Base-by-base conservation (phyloP, 116 monocot species). In the Iris pallida region DNA sequence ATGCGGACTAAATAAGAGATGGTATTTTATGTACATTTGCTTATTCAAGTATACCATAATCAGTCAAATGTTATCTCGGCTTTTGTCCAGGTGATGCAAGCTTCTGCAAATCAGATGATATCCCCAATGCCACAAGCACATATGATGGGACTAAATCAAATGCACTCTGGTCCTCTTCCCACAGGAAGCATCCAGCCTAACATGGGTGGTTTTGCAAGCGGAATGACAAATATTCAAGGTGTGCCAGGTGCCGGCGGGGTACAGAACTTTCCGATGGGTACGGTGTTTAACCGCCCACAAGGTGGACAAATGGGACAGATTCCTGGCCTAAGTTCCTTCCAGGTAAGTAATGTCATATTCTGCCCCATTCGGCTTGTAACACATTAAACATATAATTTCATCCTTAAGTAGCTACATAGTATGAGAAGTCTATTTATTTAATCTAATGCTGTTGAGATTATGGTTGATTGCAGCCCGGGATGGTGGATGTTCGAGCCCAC, bases 21-120 rank as follows among this genome's bases (percentile, higher is more conserved):
- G 30, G 30, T 30, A 30, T 30, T 3, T 30, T 0, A 30, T 30
- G 30, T 30, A 30, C 30, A 30, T 30, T 30, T 30, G 30, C 30
- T 30, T 30, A 30, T 30, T 30, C 30, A 3, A 30, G 30, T 30
- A 30, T 30, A 3, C 30, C 3, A 30, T 30, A 30, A 30, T 30
- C 30, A 30, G 30, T 30, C 30, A 3, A 30, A 14, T 69, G 30
- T 30, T 30, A 30, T 30, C 30, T 30, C 2, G 30, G 30, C 30
- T 30, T 30, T 30, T 46, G 5, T 65, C 48, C 66, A 93, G 88
- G 77, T 70, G 68, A 68, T 92, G 74, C 92, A 92, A 85, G 92
- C 88, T 68, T 82, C 88, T 57, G 71, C 64, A 65, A 92, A 85
- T 79, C 88, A 85, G 68, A 88, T 88, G 81, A 80, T 84, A 46